Percentiles rank a stretch among this genome's conserved stretches.
Evolutionary conservation across 441 rosid species (phyloP).

Genomic region (Manihot esculenta): DNA sequence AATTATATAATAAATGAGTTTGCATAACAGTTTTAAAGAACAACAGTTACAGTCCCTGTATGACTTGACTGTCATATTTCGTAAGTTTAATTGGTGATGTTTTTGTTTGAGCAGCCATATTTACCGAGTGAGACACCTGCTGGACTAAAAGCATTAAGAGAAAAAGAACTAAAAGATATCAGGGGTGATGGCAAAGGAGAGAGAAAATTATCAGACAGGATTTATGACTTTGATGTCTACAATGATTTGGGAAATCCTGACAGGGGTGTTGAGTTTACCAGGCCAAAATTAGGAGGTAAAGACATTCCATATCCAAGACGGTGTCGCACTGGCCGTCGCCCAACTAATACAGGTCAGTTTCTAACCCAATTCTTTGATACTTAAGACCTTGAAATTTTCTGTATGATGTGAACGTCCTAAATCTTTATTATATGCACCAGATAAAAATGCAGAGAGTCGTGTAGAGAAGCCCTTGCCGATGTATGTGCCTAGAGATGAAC

Average conservation of each 20-base stretch:
- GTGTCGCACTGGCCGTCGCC: constrained; percentile 82
- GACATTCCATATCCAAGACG: constrained; percentile 81
- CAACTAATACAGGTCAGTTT: constrained; percentile 51
- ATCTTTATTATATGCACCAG: constrained; percentile 23
- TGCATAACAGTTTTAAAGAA: not conserved
- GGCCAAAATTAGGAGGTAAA: constrained; percentile 75
- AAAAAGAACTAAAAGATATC: constrained; percentile 57
- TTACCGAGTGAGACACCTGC: constrained; percentile 77
- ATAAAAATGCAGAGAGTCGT: constrained; percentile 62
- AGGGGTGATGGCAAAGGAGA: constrained; percentile 75
- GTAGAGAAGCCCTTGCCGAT: constrained; percentile 83
- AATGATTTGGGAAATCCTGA: constrained; percentile 97
- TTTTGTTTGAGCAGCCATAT: constrained; percentile 65
- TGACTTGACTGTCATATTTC: not conserved
- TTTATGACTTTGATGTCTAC: constrained; percentile 77
- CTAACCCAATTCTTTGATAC: not conserved
- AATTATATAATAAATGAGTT: not conserved
- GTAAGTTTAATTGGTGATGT: constrained; percentile 1
- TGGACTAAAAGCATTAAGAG: constrained; percentile 64
- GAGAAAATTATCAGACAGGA: constrained; percentile 72
- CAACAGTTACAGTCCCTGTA: no score
- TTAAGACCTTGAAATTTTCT: not conserved
- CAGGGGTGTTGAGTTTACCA: constrained; percentile 47
- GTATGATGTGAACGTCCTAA: not conserved
- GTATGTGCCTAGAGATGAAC: constrained; percentile 95